Percentiles rank a stretch among this genome's conserved stretches.
Conservation (phyloP, 768 basidiomycete species). For the Calocybe cyanea region DNA sequence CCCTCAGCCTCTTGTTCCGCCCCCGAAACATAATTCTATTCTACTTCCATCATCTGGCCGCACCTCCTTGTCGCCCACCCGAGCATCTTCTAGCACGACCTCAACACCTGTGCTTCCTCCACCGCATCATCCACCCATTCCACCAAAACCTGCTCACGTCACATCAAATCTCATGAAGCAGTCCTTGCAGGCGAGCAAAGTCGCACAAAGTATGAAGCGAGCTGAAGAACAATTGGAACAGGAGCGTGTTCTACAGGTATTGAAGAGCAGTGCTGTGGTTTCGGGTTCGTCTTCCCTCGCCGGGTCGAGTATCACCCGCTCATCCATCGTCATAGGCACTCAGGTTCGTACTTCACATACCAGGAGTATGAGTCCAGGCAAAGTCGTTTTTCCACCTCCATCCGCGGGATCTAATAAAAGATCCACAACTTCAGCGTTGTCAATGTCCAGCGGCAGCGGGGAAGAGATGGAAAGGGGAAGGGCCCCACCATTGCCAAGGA, state of each 20-base stretch:
- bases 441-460: conserved; percentile 8
- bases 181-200: conserved; percentile 69
- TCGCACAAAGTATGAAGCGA: conserved; percentile 65
- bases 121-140: conserved; percentile 19
- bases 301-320: conserved; percentile 26
- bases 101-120: conserved; percentile 9
- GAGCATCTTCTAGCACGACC: conserved; percentile 10
- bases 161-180: conserved; percentile 70
- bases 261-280: conserved; percentile 54
- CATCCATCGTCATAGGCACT: conserved; percentile 32
- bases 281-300: conserved; percentile 29
- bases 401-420: neutral
- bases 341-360: conserved; percentile 23
- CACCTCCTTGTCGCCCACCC: conserved; percentile 16
- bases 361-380: conserved; percentile 14
- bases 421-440: neutral
- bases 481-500: conserved; percentile 27
- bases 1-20: conserved; percentile 19
- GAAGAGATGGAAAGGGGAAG: neutral
- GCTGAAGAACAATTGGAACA: conserved; percentile 66
- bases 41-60: conserved; percentile 16
- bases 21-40: conserved; percentile 34
- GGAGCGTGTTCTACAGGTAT: conserved; percentile 65
- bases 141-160: conserved; percentile 44
- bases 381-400: conserved; percentile 4